Evolutionary conservation across 2,329 filamentous ascomycete species (phyloP).

Genomic region (Aplosporella prunicola): DNA sequence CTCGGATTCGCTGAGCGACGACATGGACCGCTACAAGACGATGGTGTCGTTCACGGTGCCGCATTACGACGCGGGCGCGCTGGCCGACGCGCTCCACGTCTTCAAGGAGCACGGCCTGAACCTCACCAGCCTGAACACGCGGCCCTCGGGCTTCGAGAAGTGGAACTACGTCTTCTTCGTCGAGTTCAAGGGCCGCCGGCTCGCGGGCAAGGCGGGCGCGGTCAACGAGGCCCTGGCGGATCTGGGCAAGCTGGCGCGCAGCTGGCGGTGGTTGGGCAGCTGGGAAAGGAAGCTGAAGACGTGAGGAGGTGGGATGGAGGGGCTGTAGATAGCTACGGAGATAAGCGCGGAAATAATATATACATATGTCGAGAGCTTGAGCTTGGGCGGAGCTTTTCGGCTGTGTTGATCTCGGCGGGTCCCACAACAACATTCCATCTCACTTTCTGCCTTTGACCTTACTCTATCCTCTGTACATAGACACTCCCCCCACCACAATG

Average conservation of each 20-base stretch:
- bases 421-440: too few species aligned
- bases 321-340: too few species aligned
- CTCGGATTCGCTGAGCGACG: constrained; percentile 2
- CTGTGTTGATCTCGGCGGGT: too few species aligned
- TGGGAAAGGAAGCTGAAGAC: constrained; percentile 37
- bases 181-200: constrained; percentile 63
- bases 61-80: constrained; percentile 66
- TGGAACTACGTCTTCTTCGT: constrained; percentile 96
- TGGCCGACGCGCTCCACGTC: constrained; percentile 70
- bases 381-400: too few species aligned
- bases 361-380: too few species aligned
- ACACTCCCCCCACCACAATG: too few species aligned
- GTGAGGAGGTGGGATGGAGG: too few species aligned
- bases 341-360: too few species aligned
- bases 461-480: too few species aligned
- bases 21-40: constrained; percentile 46
- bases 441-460: too few species aligned
- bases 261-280: constrained; percentile 60
- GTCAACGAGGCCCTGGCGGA: constrained; percentile 53
- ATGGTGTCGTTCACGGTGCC: constrained; percentile 76
- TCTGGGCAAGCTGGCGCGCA: constrained; percentile 49
- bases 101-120: constrained; percentile 69
- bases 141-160: constrained; percentile 62
- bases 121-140: constrained; percentile 80
- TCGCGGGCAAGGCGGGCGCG: constrained; percentile 44